Base-by-base conservation (phyloP, 176 grass and related monocot species). In the Triticum dicoccoides region DNA sequence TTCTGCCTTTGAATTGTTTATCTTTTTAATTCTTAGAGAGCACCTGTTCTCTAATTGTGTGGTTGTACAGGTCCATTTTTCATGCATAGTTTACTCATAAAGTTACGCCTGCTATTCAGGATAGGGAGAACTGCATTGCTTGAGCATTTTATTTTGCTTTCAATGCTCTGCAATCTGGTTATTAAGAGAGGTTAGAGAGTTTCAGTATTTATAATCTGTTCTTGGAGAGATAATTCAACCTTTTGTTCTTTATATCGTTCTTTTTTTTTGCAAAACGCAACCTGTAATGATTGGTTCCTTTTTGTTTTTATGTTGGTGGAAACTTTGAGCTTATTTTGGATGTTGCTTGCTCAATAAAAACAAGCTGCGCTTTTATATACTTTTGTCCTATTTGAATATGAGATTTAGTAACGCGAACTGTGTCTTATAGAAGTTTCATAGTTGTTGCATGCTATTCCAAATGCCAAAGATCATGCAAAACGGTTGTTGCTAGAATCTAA, bases 31-130 rank as follows among this genome's bases (percentile, higher is more conserved):
- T 38, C 39, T 18, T 74, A 52, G 8, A 12, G 37, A 49, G 61
- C 12, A 18, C 11, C 62, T 62, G 1, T 80, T 23, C 68, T 87
- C 18, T 27, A 51, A 81, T 38, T 81, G 59, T 11, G 9, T 45
- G 49, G 51, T 75, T 65, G 33, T 52, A 70, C 3, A 54, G 23
- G 24, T 18, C 14, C 7, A 15, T 3, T 74, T 67, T 73, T 65
- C 6, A 18, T 73, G 58, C 78, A 39, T 82, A 21, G 10, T 87
- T 87, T 67, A 56, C n/a, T 82, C 23, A 8, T 86, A 65, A 74
- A 73, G 15, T 49, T 29, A 29, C 47, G 44, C 5, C 51, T 73
- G 9, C 4, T 42, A 65, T 35, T 74, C 21, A 52, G 38, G 8
- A 72, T 27, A 87, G 42, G 59, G 15, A 76, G 59, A n/a, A 12